Base-by-base conservation (phyloP, 2,329 filamentous ascomycete genomes). In the Huntiella omanensis region DNA sequence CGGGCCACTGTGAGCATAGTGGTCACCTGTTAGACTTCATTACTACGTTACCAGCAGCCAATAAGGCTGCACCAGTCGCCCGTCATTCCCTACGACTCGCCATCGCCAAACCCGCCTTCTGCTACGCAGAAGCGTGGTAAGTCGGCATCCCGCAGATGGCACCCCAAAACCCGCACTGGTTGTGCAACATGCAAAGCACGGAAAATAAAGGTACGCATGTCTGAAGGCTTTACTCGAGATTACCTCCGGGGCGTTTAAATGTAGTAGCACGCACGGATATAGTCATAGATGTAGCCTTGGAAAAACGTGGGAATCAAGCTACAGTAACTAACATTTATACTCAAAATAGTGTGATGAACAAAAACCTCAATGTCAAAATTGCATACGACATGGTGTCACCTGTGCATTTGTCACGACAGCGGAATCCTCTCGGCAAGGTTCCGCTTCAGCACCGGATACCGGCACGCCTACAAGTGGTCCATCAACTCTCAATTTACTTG, bases 401-500 rank as follows among this genome's bases (percentile, higher is more conserved):
- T 56, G 55, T 49, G 54, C 55, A 50, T 56, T 56, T 32, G 11
- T 47, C 16, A 37, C 45, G n/a, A 17, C 38, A 11, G 38, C 32
- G n/a, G 17, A 41, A 12, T 41, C 39, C 12, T 49, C 51, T 52
- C 13, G 52, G 3, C 50, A 51, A 22, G 46, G 28, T 4, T 42
- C 51, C 7, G 44, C 50, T 8, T 11, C 42, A 40, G 17, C 42
- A 35, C 12, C 50, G 17, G 41, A 52, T 38, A 37, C 48, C 12
- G 42, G 35, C 19, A 49, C 44, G 35, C 38, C 38, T 8, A 11
- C n/a, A 5, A 39, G 44, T 38, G 49, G 45, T 1, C n/a, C 43
- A 7, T 19, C 46, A 33, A 43, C 49, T 4, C 53, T 64, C 17
- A 63, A 64, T 28, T 51, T 67, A 2, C 54, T 61, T 4, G 66